Base-by-base conservation (phyloP, 2,329 filamentous ascomycete genomes). In the Calonectria leucothoes region DNA sequence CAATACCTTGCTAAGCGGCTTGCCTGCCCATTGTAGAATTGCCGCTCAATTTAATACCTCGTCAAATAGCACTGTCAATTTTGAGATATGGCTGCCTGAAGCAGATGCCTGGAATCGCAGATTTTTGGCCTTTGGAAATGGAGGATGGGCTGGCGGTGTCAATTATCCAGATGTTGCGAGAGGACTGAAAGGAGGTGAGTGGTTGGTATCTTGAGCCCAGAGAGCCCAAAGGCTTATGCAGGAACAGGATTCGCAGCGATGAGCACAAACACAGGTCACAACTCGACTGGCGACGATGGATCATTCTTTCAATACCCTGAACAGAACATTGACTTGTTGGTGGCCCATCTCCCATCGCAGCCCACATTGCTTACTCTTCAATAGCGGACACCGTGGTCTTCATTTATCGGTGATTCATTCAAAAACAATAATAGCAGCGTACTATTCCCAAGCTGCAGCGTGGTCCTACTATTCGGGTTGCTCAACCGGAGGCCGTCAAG, bases 41-140 rank as follows among this genome's bases (percentile, higher is more conserved):
- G 59, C 59, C 5, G 59, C 59, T 48, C 37, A 64, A 15, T 63
- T 63, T 42, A 63, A 63, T 42, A 63, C 57, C 27, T 63, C 57
- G 11, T 45, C 57, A 11, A 63, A 63, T 6, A 63, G 59, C 27
- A 64, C 59, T 7, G 35, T 64, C 0, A 37, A 64, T 23, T 64
- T 64, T 64, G 37, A 64, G 23, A 45, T 64, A 31, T 64, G 59
- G 39, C 27, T 64, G 37, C 59, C 59, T 10, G 37, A 64, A 14
- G 14, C 8, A n/a, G 20, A 45, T 23, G 3, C 15, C 17, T 64
- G 59, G 59, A 64, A 64, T 31, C 59, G 37, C 25, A 37, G 59
- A 6, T 64, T 64, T 20, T 31, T 64, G 10, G 59, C 39, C 14
- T 12, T 48, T 31, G 59, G 59, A 12, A 64, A 64, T 12, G 59